Evolutionary conservation across 495 filamentous ascomycete species (phyloP).

Genomic region (Penicillium dipodomyicola): DNA sequence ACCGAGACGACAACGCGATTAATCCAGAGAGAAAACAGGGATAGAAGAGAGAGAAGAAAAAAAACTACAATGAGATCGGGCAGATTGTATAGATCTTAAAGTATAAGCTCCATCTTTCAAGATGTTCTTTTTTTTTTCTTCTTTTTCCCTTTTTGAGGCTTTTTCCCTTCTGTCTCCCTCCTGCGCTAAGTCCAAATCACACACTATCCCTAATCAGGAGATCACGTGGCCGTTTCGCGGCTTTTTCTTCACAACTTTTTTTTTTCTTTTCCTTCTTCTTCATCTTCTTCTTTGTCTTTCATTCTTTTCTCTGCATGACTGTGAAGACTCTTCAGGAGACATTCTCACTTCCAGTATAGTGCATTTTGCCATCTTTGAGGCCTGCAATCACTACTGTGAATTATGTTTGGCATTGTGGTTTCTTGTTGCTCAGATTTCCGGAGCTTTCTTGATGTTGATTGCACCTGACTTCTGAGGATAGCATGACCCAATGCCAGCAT

Average conservation of each 20-base stretch:
- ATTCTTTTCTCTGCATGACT: constrained; percentile 8
- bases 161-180: constrained; percentile 12
- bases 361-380: neutral
- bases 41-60: neutral
- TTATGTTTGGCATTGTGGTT: neutral
- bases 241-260: constrained; percentile 34
- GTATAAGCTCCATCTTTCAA: constrained; percentile 7
- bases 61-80: neutral
- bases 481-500: constrained; percentile 9
- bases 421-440: neutral
- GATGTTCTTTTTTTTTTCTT: neutral
- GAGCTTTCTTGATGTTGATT: constrained; percentile 9
- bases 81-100: constrained; percentile 3
- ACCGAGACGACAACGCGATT: constrained; percentile 25
- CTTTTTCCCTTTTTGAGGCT: constrained; percentile 8
- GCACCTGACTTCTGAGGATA: neutral
- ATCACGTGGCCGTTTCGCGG: constrained; percentile 32
- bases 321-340: neutral
- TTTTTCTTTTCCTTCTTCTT: constrained; percentile 16
- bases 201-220: constrained; percentile 28
- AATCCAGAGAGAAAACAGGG: neutral
- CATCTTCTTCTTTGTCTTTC: constrained; percentile 19
- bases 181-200: constrained; percentile 18
- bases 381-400: neutral
- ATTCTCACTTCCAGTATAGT: too few relatives aligned